phyloP scores from a whole-genome alignment of 169 alveolate species.

The Eimeria maxima region DNA sequence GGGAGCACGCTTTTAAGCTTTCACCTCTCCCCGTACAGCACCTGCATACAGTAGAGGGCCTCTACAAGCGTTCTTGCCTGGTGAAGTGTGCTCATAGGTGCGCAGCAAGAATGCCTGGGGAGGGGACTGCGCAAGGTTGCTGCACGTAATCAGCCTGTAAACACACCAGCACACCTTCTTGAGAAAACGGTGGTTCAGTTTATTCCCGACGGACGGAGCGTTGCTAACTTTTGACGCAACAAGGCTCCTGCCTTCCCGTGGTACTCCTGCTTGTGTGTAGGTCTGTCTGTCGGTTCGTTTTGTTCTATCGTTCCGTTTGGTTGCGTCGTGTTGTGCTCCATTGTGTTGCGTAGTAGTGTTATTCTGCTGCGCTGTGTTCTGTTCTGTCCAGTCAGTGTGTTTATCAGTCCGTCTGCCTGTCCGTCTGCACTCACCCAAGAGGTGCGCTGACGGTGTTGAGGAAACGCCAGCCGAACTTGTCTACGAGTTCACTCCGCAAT shows the following conservation, averaged over 20 bases:
- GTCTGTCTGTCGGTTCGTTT: too few relatives aligned
- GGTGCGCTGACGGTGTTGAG: conserved; percentile 44
- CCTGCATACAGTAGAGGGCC: too few relatives aligned
- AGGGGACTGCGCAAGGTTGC: conserved; percentile 33
- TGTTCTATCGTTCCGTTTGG: too few relatives aligned
- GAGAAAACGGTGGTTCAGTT: too few relatives aligned
- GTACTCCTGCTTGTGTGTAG: too few relatives aligned
- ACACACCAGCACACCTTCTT: neutral
- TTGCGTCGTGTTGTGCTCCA: too few relatives aligned
- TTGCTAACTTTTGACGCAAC: too few relatives aligned
- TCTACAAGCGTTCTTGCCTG: conserved; percentile 9
- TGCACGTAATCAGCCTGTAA: conserved; percentile 35
- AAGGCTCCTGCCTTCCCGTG: too few relatives aligned
- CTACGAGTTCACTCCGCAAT: conserved; percentile 56
- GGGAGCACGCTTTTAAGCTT: neutral
- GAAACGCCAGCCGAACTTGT: conserved; percentile 57
- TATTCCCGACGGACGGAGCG: too few relatives aligned
- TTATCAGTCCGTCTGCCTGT: neutral
- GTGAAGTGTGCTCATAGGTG: conserved; percentile 59
- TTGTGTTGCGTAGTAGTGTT: too few relatives aligned
- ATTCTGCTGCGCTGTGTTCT: too few relatives aligned
- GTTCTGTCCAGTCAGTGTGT: too few relatives aligned
- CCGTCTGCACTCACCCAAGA: conserved; percentile 13
- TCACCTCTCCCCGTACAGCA: neutral
- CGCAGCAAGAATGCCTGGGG: conserved; percentile 59